Base-by-base conservation (phyloP, 495 filamentous ascomycete species). In the Neohortaea acidophila region DNA sequence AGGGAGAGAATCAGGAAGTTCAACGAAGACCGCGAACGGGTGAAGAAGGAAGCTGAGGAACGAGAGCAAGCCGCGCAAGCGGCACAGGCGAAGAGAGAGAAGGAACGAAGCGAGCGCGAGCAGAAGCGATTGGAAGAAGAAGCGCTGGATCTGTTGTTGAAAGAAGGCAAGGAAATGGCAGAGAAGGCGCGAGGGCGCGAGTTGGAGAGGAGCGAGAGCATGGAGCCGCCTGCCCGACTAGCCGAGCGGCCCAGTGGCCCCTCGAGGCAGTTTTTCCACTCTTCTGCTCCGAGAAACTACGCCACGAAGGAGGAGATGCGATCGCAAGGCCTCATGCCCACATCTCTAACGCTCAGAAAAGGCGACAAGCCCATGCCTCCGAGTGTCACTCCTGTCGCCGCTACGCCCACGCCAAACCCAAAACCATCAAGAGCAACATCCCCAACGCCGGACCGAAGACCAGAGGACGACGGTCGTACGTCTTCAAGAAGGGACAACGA, bases 141-240 rank as follows among this genome's bases (percentile, higher is more conserved):
- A 62, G 69, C 18, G 58, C 33, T 52, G 19, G 41, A 52, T 7
- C 28, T 45, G 26, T 30, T 52, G n/a, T 25, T 49, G 5, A 28
- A 66, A 48, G 75, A 79, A 55, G 68, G 73, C 33, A 64, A 75
- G 45, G 66, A 73, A 36, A 59, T 70, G 28, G 70, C 71, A 11
- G 72, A 71, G 12, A 78, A 75, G 44, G 63, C 68, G 5, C 59
- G 65, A 19, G 68, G 72, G 41, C 69, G 68, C 3, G 70, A 75
- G 27, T 66, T 72, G 27, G 73, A 78, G 36, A 50, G 60, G 20
- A 61, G 59, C 6, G 61, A 58, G 32, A 63, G 61, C 12, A 48
- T 66, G 32, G 65, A 65, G 41, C 60, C 63, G 14, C 65, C 63
- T 8, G 43, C 51, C 27, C 57, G 60, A 8, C 36, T 44, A 4